Evolutionary conservation across 495 filamentous ascomycete genomes (phyloP), one percentile per base, ranked within the genome.

Genomic region (Penicillium coffeae): DNA sequence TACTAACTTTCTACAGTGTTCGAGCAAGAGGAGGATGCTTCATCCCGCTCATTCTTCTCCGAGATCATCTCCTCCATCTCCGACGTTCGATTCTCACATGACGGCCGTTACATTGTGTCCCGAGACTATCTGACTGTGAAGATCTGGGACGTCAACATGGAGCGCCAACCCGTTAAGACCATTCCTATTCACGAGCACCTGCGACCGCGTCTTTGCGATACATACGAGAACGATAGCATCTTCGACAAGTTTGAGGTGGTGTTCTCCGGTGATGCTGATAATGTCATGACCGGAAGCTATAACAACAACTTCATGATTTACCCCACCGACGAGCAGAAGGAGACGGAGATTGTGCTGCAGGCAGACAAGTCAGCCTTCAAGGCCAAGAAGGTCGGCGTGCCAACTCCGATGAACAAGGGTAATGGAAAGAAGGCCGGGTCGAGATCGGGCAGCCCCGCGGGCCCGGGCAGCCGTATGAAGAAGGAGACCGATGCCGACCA

Each of bases 291-390:
- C 5, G 93, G 93, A 56, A 95, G 89, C 65, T 98, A 98, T 77
- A 98, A 98, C 81, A 98, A 98, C 73, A 98, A 98, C 73, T 98
- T 98, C 77, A 98, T 98, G 93, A 98, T 98, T 58, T 98, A 98
- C 70, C 93, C 93, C 1, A 93, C 91, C 25, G 91, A 96, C 56
- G 88, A 90, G 5, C 86, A 89, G 52, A 91, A 92, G 71, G 94
- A 98, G 61, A 91, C 92, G 5, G 93, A 98, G 70, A 90, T 98
- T 37, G 93, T 98, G 38, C 71, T 98, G 48, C 93, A 98, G 70
- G 93, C 93, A 16, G 93, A 98, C 69, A 98, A 98, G 72, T 95
- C 89, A 30, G 93, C 93, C 13, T 98, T 98, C 79, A 98, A 98
- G 74, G 94, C 94, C 15, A 98, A 98, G 84, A 98, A 97, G 75